phyloP scores from a whole-genome alignment of 192 early-diverging fungal genomes.

The Backusella psychrophila region DNA sequence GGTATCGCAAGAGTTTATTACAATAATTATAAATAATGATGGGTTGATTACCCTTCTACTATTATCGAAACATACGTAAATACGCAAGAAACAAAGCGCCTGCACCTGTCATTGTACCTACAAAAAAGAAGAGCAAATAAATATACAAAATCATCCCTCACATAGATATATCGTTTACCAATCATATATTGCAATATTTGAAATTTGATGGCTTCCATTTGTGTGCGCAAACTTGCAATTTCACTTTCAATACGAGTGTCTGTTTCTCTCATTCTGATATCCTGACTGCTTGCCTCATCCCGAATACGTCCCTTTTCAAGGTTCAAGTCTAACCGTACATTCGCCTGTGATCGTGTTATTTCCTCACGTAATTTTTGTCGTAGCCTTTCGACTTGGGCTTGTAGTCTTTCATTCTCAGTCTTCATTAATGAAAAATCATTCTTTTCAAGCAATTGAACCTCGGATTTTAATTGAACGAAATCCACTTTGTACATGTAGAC shows the following conservation, averaged over 20 bases:
- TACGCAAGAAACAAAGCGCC: conserved; percentile 73
- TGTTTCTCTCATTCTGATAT: conserved; percentile 82
- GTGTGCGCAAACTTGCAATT: conserved; percentile 75
- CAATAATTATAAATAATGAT: too few relatives aligned
- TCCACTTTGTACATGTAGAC: conserved; percentile 88
- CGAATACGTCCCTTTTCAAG: conserved; percentile 87
- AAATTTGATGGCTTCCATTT: conserved; percentile 90
- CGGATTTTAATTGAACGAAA: conserved; percentile 83
- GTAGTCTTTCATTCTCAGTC: conserved; percentile 75
- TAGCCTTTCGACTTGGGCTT: conserved; percentile 83
- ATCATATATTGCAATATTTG: conserved; percentile 81
- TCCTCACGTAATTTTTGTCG: conserved; percentile 81
- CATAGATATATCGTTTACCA: not conserved
- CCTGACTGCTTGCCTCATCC: conserved; percentile 80
- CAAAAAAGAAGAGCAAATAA: not conserved
- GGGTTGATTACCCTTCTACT: too few relatives aligned
- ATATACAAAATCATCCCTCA: not conserved
- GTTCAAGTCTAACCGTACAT: conserved; percentile 81
- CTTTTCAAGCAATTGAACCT: conserved; percentile 87
- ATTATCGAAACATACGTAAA: conserved; percentile 49
- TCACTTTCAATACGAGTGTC: conserved; percentile 89
- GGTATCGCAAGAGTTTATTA: too few relatives aligned
- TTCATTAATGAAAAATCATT: conserved; percentile 85
- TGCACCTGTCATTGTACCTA: conserved; percentile 75
- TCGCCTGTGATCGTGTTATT: conserved; percentile 78